Evolutionary conservation across 139 green algal genomes (phyloP).

Genomic region (Chlamydomonas eustigma): DNA sequence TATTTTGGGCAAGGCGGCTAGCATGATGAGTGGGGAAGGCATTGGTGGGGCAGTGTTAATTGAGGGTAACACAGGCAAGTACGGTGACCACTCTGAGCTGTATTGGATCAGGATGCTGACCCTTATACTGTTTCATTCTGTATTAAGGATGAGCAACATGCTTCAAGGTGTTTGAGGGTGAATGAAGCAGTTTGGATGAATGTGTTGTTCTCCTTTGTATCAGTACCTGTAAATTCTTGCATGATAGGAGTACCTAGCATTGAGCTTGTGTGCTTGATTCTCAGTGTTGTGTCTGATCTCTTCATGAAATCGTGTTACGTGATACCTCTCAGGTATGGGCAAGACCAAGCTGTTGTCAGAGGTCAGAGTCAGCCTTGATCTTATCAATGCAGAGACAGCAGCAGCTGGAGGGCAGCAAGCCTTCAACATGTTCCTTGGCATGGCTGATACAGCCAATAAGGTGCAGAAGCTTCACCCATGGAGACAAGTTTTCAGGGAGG

Average conservation of each 20-base stretch:
- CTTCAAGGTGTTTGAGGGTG: too few species aligned
- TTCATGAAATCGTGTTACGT: not conserved
- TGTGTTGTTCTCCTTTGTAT: too few species aligned
- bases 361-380: constrained; percentile 48
- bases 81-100: too few species aligned
- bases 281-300: not conserved
- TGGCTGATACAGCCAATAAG: constrained; percentile 50
- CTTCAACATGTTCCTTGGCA: constrained; percentile 48
- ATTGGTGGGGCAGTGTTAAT: constrained; percentile 54
- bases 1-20: constrained; percentile 29
- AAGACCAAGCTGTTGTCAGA: constrained; percentile 70
- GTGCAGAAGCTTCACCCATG: constrained; percentile 40
- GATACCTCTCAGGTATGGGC: constrained; percentile 39
- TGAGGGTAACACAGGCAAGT: constrained; percentile 58
- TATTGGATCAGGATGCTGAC: too few species aligned
- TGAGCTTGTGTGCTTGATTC: too few species aligned
- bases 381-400: constrained; percentile 28
- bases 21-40: constrained; percentile 36
- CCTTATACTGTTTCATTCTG: too few species aligned
- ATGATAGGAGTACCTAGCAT: too few species aligned
- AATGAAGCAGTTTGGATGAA: too few species aligned
- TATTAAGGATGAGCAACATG: too few species aligned
- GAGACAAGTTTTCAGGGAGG: constrained; percentile 30
- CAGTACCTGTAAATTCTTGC: too few species aligned
- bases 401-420: constrained; percentile 16